Base-by-base conservation (phyloP, 2,329 filamentous ascomycete species). In the Pestalotiopsis sp. region DNA sequence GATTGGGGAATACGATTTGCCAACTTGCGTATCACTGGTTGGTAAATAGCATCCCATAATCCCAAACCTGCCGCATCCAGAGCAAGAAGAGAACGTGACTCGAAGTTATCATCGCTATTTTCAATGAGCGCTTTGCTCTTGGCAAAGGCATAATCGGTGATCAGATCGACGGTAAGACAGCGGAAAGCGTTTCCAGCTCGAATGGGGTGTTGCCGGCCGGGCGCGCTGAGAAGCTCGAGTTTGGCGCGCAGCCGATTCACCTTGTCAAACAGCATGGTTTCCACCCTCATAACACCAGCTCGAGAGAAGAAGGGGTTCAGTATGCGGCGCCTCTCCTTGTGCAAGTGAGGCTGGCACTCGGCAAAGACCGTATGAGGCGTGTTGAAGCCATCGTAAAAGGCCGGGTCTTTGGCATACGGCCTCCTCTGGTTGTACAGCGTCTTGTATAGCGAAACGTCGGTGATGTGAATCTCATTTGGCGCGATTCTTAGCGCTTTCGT, bases 91-190 rank as follows among this genome's bases (percentile, higher is more conserved):
- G 56, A 23, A 6, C 13, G 7, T n/a, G 56, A 23, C 20, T 58
- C 25, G 25, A 58, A 25, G 13, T 58, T 27, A 12, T 58, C 56
- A 27, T 58, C 56, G 56, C 56, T 58, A 7, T 58, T 58, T 9
- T 58, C 56, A 23, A 58, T 58, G 20, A 58, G 56, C 7, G 7
- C 25, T 13, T 27, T 58, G 14, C 56, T 58, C 20, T 27, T 12
- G 56, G 56, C 56, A 58, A 58, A 58, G 2, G 56, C 56, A 23
- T 58, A 58, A n/a, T 58, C 56, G 56, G 56, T 58, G 25, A 58
- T 58, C 14, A 58, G 25, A n/a, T 58, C 56, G n/a, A 58, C 56
- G 6, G 56, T 58, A 4, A 58, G 56, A n/a, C 56, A 58, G 56
- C 56, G 56, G 56, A 58, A 58, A 12, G 56, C 56, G 7, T 58